These are phyloP conservation scores for Lentithecium fluviatile DNA, from an alignment of 495 filamentous ascomycete genomes.

Conservation along the genomic window DNA sequence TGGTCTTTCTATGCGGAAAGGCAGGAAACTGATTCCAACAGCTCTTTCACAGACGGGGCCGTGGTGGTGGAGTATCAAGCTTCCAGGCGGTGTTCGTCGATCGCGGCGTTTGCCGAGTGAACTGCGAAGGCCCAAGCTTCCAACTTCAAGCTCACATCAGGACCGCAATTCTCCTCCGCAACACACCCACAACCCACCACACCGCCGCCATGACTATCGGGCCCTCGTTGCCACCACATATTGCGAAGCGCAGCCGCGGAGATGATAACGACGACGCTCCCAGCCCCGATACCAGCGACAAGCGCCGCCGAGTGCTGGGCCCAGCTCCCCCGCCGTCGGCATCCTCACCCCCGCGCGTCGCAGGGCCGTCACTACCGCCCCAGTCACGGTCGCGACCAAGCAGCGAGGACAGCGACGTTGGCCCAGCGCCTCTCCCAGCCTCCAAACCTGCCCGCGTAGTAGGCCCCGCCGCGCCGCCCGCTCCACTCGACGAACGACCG, in stretches of 20 bases:
- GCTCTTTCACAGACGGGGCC: background rate
- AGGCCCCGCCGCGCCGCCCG: constrained; percentile 48
- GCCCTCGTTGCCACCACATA: constrained; percentile 44
- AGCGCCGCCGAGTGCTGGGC: constrained; percentile 49
- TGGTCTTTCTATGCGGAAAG: too few relatives aligned
- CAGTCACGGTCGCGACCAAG: constrained; percentile 4
- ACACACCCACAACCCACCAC: constrained; percentile 5
- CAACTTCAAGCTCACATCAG: constrained; percentile 2
- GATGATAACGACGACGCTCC: constrained; percentile 37
- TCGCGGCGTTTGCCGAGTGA: constrained; percentile 11
- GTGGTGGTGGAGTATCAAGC: constrained; percentile 16
- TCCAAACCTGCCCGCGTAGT: constrained; percentile 15
- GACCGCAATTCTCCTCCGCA: background rate
- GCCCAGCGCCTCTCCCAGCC: constrained; percentile 4
- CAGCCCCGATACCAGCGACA: constrained; percentile 41
- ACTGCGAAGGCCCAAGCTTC: background rate
- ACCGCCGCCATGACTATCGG: constrained; percentile 43
- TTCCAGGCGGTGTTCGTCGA: constrained; percentile 15
- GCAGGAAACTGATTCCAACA: too few relatives aligned
- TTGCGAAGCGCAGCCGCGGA: constrained; percentile 44
- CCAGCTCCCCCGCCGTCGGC: constrained; percentile 10
- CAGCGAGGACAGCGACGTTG: constrained; percentile 16
- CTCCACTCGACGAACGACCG: constrained; percentile 52
- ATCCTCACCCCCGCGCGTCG: constrained; percentile 7
- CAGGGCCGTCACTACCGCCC: constrained; percentile 12